Conservation (phyloP, 2,329 filamentous ascomycete genomes). For the Alternaria infectoria region DNA sequence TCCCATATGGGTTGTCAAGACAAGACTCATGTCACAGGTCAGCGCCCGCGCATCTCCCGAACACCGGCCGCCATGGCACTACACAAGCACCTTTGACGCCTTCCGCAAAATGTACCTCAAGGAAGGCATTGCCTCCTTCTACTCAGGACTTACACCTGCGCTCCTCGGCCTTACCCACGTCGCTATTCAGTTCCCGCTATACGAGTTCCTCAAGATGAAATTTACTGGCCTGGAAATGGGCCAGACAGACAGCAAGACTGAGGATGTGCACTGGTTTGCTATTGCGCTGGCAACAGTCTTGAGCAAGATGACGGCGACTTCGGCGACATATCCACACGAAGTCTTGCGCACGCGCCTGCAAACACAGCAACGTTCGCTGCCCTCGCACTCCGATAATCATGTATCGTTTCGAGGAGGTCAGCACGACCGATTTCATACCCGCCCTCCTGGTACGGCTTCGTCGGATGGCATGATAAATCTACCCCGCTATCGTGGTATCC, state of each 20-base stretch:
- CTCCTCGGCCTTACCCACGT: constrained; percentile 92
- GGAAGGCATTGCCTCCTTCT: constrained; percentile 89
- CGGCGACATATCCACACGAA: constrained; percentile 95
- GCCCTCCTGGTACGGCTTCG: constrained; percentile 54
- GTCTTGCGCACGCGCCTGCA: constrained; percentile 92
- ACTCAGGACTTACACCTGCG: constrained; percentile 91
- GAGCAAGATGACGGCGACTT: constrained; percentile 93
- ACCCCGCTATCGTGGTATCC: constrained; percentile 74
- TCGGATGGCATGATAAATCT: constrained; percentile 64
- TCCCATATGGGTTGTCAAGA: constrained; percentile 99
- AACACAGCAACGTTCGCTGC: constrained; percentile 79
- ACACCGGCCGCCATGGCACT: constrained; percentile 82
- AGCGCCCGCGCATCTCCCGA: constrained; percentile 61
- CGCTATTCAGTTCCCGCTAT: constrained; percentile 94
- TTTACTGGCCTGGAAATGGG: constrained; percentile 94
- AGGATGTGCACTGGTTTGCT: constrained; percentile 77
- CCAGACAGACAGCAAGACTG: constrained; percentile 61
- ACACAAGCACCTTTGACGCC: constrained; percentile 86
- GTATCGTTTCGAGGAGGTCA: constrained; percentile 54
- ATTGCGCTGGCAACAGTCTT: constrained; percentile 88
- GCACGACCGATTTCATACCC: constrained; percentile 50
- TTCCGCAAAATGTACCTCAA: constrained; percentile 93
- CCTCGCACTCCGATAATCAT: constrained; percentile 55
- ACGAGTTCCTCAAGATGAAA: constrained; percentile 87
- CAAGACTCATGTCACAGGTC: constrained; percentile 93